Evolutionary conservation across 345 rosid genomes (phyloP), one percentile per base, ranked within the genome.

Genomic region (Fremontodendron californicum): DNA sequence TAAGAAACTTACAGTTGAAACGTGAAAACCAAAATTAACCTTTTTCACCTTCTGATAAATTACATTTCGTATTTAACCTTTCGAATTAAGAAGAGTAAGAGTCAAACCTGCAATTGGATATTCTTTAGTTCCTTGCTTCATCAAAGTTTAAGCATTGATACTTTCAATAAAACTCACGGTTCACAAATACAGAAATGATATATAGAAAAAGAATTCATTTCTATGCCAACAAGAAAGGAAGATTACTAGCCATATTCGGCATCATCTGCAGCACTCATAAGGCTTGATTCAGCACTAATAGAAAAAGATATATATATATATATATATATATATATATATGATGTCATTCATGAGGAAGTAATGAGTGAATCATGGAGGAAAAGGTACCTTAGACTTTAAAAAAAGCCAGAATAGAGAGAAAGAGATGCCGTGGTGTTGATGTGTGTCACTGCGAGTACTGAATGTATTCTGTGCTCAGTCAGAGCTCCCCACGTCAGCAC

Each of bases 341-440:
- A 69, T 58, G 45, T 77, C 40, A 37, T 37, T 64, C 62, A 65
- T 15, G 39, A 19, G 57, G 21, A 52, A 9, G 63, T 12, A 58
- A 58, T 10, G 63, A 10, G 63, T 12, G 63, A n/a, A 25, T n/a
- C 29, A 13, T 1, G 37, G 46, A 76, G 74, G 57, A 75, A 69
- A 70, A 55, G n/a, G 29, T 89, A 96, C 99, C 98, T 90, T 92
- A 12, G 88, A 85, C 80, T 92, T 96, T 66, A 73, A 70, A n/a
- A n/a, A n/a, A n/a, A n/a, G n/a, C n/a, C n/a, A n/a, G n/a, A n/a
- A n/a, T n/a, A n/a, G n/a, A n/a, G n/a, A n/a, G n/a, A n/a, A n/a
- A n/a, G n/a, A n/a, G n/a, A n/a, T n/a, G n/a, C n/a, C n/a, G n/a
- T n/a, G n/a, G n/a, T n/a, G n/a, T n/a, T n/a, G n/a, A n/a, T n/a